Conservation (phyloP, 371 early-diverging fungal species). For the Lichtheimia ornata region DNA sequence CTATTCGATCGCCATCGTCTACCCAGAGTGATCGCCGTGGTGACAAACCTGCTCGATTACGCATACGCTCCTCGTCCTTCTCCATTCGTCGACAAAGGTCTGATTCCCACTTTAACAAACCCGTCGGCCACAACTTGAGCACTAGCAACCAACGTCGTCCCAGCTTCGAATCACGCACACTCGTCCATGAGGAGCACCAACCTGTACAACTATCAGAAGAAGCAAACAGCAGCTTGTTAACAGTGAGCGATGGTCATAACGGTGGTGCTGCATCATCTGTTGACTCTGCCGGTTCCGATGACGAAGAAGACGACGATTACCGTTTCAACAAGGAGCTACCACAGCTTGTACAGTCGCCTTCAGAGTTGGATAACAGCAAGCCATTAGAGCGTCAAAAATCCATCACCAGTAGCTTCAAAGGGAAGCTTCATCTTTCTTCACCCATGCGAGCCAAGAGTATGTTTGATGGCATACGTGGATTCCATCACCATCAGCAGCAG, state of each 20-base stretch:
- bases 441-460: conserved; percentile 16
- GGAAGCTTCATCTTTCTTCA: conserved; percentile 8
- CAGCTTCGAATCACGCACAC: conserved; percentile 10
- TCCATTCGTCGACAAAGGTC: conserved; percentile 16
- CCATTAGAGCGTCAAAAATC: not conserved
- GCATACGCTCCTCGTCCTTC: not conserved
- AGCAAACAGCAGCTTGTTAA: too few species aligned
- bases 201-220: too few species aligned
- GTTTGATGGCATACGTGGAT: conserved; percentile 18
- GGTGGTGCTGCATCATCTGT: conserved; percentile 13
- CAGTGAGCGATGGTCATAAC: too few species aligned
- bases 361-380: not conserved
- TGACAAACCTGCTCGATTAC: too few species aligned
- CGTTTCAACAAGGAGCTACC: too few species aligned
- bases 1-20: too few species aligned
- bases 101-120: conserved; percentile 10
- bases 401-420: conserved; percentile 9
- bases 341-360: too few species aligned
- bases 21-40: too few species aligned
- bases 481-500: not conserved
- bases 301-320: conserved; percentile 10
- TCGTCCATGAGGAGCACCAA: not conserved
- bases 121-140: not conserved
- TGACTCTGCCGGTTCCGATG: conserved; percentile 15
- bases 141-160: conserved; percentile 12